Evolutionary conservation across 495 filamentous ascomycete species (phyloP).

Genomic region (Aspergillus heteromorphus): DNA sequence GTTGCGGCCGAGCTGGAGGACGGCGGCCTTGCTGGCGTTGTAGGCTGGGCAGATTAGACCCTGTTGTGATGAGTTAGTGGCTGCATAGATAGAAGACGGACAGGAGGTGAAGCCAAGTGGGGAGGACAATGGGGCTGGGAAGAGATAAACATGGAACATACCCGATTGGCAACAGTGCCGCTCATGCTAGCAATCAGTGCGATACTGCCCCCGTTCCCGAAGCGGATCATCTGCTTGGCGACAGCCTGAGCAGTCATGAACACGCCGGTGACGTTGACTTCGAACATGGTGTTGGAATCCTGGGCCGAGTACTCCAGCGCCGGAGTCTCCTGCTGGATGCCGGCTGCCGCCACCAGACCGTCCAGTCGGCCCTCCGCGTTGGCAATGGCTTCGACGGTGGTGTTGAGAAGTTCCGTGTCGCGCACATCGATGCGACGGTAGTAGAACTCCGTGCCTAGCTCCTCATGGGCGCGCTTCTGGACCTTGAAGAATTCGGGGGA

Average conservation of each 20-base stretch:
- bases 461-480: conserved; percentile 55
- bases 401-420: conserved; percentile 63
- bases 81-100: background rate
- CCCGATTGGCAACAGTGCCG: conserved; percentile 61
- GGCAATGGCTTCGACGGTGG: conserved; percentile 62
- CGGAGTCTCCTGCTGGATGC: conserved; percentile 63
- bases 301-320: conserved; percentile 64
- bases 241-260: conserved; percentile 69
- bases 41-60: conserved; percentile 74
- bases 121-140: conserved; percentile 4
- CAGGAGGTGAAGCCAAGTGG: conserved; percentile 1
- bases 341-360: conserved; percentile 71
- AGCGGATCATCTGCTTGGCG: conserved; percentile 71
- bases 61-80: conserved; percentile 27
- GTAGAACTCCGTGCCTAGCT: conserved; percentile 63
- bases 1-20: conserved; percentile 78
- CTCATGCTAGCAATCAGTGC: conserved; percentile 72
- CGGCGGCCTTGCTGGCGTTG: conserved; percentile 85
- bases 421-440: conserved; percentile 85
- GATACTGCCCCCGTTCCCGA: conserved; percentile 66
- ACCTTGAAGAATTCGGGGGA: conserved; percentile 57
- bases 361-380: conserved; percentile 67
- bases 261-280: conserved; percentile 71
- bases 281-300: conserved; percentile 66
- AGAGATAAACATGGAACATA: conserved; percentile 30